These are phyloP conservation scores for Saccharomycopsis crataegensis DNA, from an alignment of 1,139 yeast species.

Conservation along the genomic window DNA sequence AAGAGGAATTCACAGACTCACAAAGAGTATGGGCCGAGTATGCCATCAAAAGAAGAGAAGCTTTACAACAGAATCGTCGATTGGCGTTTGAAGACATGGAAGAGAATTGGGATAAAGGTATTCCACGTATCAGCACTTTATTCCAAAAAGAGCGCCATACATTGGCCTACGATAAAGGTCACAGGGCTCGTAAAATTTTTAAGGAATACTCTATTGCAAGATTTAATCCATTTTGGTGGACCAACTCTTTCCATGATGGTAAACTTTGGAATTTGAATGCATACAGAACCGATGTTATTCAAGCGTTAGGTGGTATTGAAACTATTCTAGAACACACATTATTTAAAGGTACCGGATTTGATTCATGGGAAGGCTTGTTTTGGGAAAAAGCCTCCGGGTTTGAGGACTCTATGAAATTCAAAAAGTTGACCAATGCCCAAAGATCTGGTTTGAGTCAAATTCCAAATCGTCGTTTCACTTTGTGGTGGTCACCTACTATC, in stretches of 20 bases:
- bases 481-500: conserved; percentile 99
- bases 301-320: conserved; percentile 95
- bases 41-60: conserved; percentile 83
- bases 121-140: conserved; percentile 90
- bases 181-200: conserved; percentile 74
- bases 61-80: conserved; percentile 77
- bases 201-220: conserved; percentile 65
- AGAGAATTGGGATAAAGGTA: conserved; percentile 91
- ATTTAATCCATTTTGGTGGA: conserved; percentile 95
- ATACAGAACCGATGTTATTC: conserved; percentile 92
- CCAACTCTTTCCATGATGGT: conserved; percentile 89
- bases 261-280: conserved; percentile 90
- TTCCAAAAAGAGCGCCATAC: conserved; percentile 96
- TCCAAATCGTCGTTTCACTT: conserved; percentile 92
- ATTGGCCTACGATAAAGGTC: conserved; percentile 91
- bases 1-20: conserved; percentile 87
- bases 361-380: conserved; percentile 96
- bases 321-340: conserved; percentile 92
- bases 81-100: conserved; percentile 91
- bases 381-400: conserved; percentile 98
- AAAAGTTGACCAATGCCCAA: conserved; percentile 95
- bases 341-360: conserved; percentile 95
- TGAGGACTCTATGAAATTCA: conserved; percentile 91
- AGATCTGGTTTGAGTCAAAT: conserved; percentile 95
- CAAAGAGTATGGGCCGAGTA: conserved; percentile 98